Base-by-base conservation (phyloP, 2,329 filamentous ascomycete genomes). In the Talaromyces islandicus region DNA sequence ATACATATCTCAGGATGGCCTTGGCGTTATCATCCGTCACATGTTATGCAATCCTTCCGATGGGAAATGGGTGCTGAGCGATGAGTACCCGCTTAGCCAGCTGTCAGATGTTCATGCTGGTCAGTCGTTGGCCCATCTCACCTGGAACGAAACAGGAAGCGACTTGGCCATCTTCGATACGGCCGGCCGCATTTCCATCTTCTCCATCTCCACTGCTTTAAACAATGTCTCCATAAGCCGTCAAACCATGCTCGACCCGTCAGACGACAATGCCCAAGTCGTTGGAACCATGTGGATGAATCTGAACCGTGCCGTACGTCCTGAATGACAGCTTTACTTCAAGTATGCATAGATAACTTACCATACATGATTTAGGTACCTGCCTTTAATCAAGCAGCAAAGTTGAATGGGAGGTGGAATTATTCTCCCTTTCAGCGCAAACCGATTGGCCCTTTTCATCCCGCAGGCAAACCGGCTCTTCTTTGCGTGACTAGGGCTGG, bases 201-300 rank as follows among this genome's bases (percentile, higher is more conserved):
- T 92, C 65, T 86, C 83, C 53, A 87, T 92, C 65, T 83, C 84
- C 17, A 84, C 88, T 63, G 85, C 86, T 7, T 75, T 97, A 52
- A 96, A 96, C 69, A 85, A 86, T 57, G 84, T 92, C 60, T 83
- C 81, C 32, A 72, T 84, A 10, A 80, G 81, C 55, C 83, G 87
- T 48, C 83, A 81, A 59, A 88, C 86, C 75, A 82, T 87, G 25
- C 73, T 80, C n/a, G 91, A 93, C 69, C 76, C 83, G 1, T 79
- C 87, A 57, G 89, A 92, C 67, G 91, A 96, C 70, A 80, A 90
- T 41, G 86, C 89, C 65, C 85, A 87, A 55, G 80, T 96, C 5
- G 90, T 95, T 7, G 94, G 93, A 3, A 84, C 91, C 71, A 89
- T 91, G 75, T 99, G 94, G 94, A 79, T 97, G 58, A 79, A 78